Percentiles rank a stretch among this genome's conserved stretches.
Conservation (phyloP, 2,329 filamentous ascomycete species). For the Botrytis sinoallii region DNA sequence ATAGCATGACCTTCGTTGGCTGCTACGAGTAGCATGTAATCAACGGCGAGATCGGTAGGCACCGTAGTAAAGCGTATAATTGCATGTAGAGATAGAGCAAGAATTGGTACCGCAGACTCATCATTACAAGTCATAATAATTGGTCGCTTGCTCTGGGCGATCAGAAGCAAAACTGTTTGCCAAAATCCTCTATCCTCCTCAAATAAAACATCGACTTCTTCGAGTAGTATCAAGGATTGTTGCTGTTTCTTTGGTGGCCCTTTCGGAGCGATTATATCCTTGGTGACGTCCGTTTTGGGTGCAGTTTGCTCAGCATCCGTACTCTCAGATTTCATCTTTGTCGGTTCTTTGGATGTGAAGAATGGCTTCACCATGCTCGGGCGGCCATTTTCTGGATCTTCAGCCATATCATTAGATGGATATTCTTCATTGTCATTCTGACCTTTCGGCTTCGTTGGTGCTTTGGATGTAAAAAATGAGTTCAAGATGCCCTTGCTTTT, state of each 20-base stretch:
- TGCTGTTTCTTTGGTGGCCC: constrained; percentile 56
- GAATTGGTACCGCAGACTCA: constrained; percentile 74
- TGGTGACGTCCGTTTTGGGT: constrained; percentile 24
- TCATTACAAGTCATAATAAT: constrained; percentile 96
- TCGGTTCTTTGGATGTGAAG: constrained; percentile 58
- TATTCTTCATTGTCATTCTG: constrained; percentile 31
- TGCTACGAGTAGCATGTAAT: constrained; percentile 78
- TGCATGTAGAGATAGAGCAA: constrained; percentile 74
- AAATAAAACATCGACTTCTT: constrained; percentile 91
- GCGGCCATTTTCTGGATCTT: constrained; percentile 63
- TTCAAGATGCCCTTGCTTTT: constrained; percentile 57
- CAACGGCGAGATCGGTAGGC: constrained; percentile 64
- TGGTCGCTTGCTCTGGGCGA: constrained; percentile 80
- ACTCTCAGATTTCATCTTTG: constrained; percentile 28
- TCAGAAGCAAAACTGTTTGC: constrained; percentile 73
- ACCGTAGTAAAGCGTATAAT: constrained; percentile 74
- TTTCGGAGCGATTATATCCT: constrained; percentile 20
- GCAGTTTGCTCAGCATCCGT: constrained; percentile 33
- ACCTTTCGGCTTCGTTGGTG: constrained; percentile 29
- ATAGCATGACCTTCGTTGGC: constrained; percentile 87
- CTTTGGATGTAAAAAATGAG: constrained; percentile 70
- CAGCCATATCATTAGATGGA: constrained; percentile 46
- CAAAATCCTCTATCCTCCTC: constrained; percentile 97
- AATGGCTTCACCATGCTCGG: constrained; percentile 80
- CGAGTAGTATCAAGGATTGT: constrained; percentile 89